Percentiles rank a stretch among this genome's conserved stretches.
phyloP scores from a whole-genome alignment of 2,329 filamentous ascomycete genomes.

The Hypoxylon sp. region DNA sequence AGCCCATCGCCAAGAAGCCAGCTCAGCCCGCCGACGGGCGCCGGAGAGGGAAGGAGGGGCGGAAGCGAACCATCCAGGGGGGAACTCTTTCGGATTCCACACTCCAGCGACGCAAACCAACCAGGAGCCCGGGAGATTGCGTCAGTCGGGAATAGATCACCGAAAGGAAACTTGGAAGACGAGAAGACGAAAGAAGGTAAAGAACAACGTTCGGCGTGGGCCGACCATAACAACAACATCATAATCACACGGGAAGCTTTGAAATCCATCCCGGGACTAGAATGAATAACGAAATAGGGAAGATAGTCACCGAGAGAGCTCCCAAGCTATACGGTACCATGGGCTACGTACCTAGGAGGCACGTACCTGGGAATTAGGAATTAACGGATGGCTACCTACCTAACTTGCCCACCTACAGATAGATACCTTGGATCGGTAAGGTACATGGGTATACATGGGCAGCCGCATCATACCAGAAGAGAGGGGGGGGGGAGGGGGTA shows the following conservation, averaged over 20 bases:
- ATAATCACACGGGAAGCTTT: constrained; percentile 17
- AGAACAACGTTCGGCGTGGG: constrained; percentile 25
- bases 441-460: constrained; percentile 2
- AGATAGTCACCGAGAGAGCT: constrained; percentile 12
- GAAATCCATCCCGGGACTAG: too few relatives aligned
- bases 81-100: too few relatives aligned
- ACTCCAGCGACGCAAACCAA: too few relatives aligned
- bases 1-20: constrained; percentile 23
- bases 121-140: constrained; percentile 28
- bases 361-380: too few relatives aligned
- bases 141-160: constrained; percentile 24
- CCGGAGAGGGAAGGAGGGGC: constrained; percentile 28
- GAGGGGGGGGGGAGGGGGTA: too few relatives aligned
- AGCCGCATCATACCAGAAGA: constrained; percentile 26
- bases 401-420: too few relatives aligned
- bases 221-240: constrained; percentile 28
- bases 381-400: too few relatives aligned
- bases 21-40: constrained; percentile 12
- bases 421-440: too few relatives aligned
- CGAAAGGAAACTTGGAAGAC: constrained; percentile 3
- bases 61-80: constrained; percentile 4
- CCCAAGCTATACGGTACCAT: too few relatives aligned
- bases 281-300: constrained; percentile 5
- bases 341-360: background rate
- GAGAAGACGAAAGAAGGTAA: constrained; percentile 2